Evolutionary conservation across 345 rosid genomes (phyloP), one percentile per base, ranked within the genome.

Genomic region (rapeseed (Brassica napus)): DNA sequence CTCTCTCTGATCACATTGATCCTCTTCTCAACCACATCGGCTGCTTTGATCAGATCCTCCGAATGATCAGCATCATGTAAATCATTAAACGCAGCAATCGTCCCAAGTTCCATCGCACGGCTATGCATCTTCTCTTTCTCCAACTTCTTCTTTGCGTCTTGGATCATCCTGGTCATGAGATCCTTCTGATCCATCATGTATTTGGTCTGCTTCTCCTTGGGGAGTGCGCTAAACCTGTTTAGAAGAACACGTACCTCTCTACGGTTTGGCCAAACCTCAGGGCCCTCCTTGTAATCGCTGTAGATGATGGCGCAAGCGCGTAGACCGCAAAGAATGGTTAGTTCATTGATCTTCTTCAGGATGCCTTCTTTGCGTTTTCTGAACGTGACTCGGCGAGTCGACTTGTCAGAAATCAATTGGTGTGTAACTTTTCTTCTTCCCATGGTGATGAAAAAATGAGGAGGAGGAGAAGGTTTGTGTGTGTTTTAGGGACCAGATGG

Each of bases 181-280:
- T 76, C 76, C 31, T 61, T 83, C 65, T 87, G 91, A 66, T 86
- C 81, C 84, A 84, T 61, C 91, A 84, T 87, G 72, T 85, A 69
- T 58, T 86, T 86, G 71, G 80, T 74, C 55, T 80, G 87, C 23
- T 87, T 87, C 81, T 84, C 82, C 10, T 79, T 68, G 11, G 91
- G 82, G 71, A 86, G 73, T 15, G 62, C 60, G 23, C 28, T 59
- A 44, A 78, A 60, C 65, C 71, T 63, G 37, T 69, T 63, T 30
- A 82, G 74, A 39, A 83, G 74, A 34, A 69, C 47, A 11, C 79
- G 82, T 2, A 69, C 79, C 44, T 58, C 83, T 3, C 68, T 82
- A 9, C 58, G 47, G 28, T 55, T 32, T 8, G 89, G 89, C 89
- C 89, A 87, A 3, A 83, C 61, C 72, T 76, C 85, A 4, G 88